Evolutionary conservation across 495 filamentous ascomycete genomes (phyloP).

Genomic region (Aspergillus saccharolyticus): DNA sequence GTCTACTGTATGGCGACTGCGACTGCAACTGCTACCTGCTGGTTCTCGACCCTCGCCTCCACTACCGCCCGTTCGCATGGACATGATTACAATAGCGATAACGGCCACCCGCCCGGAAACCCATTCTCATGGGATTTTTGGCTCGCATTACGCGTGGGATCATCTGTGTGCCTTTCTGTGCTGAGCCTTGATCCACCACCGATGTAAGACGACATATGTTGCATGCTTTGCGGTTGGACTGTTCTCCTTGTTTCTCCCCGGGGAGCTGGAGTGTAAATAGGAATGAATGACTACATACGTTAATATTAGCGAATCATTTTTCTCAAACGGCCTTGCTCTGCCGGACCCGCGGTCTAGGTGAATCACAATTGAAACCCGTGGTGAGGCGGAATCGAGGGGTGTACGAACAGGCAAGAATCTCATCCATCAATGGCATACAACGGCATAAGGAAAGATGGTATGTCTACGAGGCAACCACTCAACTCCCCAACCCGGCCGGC

Average conservation of each 20-base stretch:
- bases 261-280: not conserved
- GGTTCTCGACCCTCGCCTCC: not conserved
- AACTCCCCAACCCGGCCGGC: no score
- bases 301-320: not conserved
- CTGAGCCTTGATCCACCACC: no score
- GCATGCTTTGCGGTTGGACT: not conserved
- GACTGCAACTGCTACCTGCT: no score
- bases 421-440: no score
- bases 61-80: not conserved
- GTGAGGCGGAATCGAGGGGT: no score
- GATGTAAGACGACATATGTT: not conserved
- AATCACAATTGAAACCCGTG: no score
- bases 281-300: not conserved
- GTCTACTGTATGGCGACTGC: no score
- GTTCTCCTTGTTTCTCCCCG: not conserved
- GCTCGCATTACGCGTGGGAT: not conserved
- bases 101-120: slow-evolving; percentile 1
- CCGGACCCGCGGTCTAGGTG: no score
- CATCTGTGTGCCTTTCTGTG: not conserved
- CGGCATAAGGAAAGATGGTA: no score
- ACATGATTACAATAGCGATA: slow-evolving; percentile 17
- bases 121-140: slow-evolving; percentile 3
- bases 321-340: not conserved
- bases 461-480: no score
- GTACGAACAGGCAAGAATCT: no score